Evolutionary conservation across 495 filamentous ascomycete species (phyloP).

Genomic region (Talaromyces liani): DNA sequence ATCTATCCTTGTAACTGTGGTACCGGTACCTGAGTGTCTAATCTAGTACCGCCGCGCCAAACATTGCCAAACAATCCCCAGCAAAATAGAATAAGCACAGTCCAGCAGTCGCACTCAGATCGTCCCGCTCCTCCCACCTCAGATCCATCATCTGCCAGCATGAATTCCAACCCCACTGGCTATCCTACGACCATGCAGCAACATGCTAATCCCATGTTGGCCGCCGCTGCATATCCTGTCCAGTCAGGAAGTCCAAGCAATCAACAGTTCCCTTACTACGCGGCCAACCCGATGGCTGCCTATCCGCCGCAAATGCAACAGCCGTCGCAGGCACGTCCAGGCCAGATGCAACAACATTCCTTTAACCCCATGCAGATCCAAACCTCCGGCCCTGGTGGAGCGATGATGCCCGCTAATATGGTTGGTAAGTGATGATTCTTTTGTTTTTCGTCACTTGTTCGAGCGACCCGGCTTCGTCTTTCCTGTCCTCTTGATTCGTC

Average conservation of each 20-base stretch:
- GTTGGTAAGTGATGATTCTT: slow-evolving; percentile 22
- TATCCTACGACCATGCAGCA: slow-evolving; percentile 26
- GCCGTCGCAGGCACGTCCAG: slow-evolving; percentile 13
- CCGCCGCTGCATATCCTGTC: slow-evolving; percentile 25
- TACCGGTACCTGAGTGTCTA: not conserved
- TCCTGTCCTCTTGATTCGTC: slow-evolving; percentile 1
- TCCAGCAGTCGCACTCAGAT: not conserved
- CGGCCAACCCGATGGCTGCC: slow-evolving; percentile 30
- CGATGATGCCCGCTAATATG: slow-evolving; percentile 36
- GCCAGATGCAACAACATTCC: slow-evolving; percentile 27
- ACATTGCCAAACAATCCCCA: not conserved
- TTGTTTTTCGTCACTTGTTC: slow-evolving; percentile 10
- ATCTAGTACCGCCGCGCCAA: too few species aligned
- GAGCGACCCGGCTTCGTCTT: slow-evolving; percentile 9
- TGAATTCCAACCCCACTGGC: slow-evolving; percentile 36
- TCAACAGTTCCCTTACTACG: slow-evolving; percentile 34
- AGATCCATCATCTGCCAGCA: slow-evolving; percentile 9
- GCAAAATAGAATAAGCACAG: not conserved
- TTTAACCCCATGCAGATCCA: slow-evolving; percentile 35
- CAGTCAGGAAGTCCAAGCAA: slow-evolving; percentile 27
- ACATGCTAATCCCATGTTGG: slow-evolving; percentile 11
- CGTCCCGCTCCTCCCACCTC: not conserved
- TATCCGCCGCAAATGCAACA: slow-evolving; percentile 30
- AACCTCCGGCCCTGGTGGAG: slow-evolving; percentile 32
- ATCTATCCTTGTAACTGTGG: not conserved